phyloP scores from a whole-genome alignment of 2,329 filamentous ascomycete genomes.

The Akanthomyces dipterigenus region DNA sequence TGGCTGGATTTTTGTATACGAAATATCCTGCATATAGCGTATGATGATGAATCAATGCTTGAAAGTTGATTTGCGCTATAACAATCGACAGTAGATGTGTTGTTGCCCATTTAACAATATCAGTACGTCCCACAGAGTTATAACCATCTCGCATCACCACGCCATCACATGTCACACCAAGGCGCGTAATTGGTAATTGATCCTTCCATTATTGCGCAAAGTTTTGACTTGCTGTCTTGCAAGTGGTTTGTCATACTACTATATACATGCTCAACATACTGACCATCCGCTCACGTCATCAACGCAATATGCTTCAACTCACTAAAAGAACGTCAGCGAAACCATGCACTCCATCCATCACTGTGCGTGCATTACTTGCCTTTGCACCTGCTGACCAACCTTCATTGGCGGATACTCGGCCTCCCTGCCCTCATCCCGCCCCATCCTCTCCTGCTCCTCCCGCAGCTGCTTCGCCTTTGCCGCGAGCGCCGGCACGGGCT shows the following conservation, averaged over 20 bases:
- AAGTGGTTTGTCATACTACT: background rate
- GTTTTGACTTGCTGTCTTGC: background rate
- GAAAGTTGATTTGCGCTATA: background rate
- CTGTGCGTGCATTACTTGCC: constrained; percentile 27
- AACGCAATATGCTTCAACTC: constrained; percentile 49
- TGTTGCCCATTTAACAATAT: no score
- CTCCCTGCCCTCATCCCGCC: constrained; percentile 47
- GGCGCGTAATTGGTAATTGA: no score
- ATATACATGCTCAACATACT: background rate
- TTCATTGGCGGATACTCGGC: constrained; percentile 46
- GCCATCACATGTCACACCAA: background rate
- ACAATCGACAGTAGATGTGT: no score
- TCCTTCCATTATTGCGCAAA: no score
- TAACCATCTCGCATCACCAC: background rate
- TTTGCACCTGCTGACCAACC: constrained; percentile 52
- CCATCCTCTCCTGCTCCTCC: constrained; percentile 39
- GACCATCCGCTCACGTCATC: constrained; percentile 27
- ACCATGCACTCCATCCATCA: background rate
- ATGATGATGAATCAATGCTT: background rate
- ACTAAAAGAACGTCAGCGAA: constrained; percentile 20
- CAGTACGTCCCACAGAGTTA: no score
- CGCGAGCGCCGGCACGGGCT: constrained; percentile 42
- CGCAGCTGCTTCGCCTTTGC: constrained; percentile 38
- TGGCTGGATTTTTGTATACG: background rate
- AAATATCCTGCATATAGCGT: background rate